A percentile compares a stretch with the other conserved stretches of the same genome.
phyloP scores from a whole-genome alignment of 2,329 filamentous ascomycete species.

The Nannizziopsis barbatae region DNA sequence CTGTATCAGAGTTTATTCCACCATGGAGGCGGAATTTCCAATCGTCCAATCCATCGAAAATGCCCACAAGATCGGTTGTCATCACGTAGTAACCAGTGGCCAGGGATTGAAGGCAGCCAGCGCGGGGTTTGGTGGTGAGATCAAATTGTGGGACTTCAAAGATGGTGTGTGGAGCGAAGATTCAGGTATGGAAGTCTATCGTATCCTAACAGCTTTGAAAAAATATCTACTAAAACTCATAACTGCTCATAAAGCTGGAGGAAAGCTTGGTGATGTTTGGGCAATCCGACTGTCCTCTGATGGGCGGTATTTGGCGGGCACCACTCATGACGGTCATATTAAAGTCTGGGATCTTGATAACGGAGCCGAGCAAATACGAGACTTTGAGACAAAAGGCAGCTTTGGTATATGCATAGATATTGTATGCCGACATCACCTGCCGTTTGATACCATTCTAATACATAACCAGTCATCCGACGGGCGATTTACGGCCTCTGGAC shows the following conservation, averaged over 20 bases:
- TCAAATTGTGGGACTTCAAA: conserved; percentile 66
- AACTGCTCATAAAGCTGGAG: conserved; percentile 32
- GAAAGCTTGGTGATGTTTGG: conserved; percentile 66
- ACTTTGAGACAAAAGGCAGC: conserved; percentile 85
- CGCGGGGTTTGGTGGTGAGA: conserved; percentile 78
- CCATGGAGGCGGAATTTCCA: conserved; percentile 58
- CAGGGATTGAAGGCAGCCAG: conserved; percentile 65
- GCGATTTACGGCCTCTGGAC: conserved; percentile 76
- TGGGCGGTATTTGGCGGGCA: conserved; percentile 73
- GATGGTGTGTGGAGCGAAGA: conserved; percentile 46
- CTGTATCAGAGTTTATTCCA: conserved; percentile 68
- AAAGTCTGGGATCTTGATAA: conserved; percentile 70
- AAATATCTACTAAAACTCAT: background rate
- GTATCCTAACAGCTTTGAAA: too few species aligned
- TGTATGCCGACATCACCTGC: conserved; percentile 29
- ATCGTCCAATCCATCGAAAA: conserved; percentile 66
- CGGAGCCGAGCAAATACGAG: conserved; percentile 53
- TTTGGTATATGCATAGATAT: conserved; percentile 85
- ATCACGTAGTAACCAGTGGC: conserved; percentile 65
- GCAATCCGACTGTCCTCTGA: conserved; percentile 75
- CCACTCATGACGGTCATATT: conserved; percentile 75
- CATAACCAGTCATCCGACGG: conserved; percentile 54
- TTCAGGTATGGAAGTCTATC: conserved; percentile 16
- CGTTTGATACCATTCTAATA: background rate
- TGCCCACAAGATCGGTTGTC: conserved; percentile 79